A percentile compares a stretch with the other conserved stretches of the same genome.
Conservation (phyloP, 176 grass and related monocot species). For the Eremochloa ophiuroides region DNA sequence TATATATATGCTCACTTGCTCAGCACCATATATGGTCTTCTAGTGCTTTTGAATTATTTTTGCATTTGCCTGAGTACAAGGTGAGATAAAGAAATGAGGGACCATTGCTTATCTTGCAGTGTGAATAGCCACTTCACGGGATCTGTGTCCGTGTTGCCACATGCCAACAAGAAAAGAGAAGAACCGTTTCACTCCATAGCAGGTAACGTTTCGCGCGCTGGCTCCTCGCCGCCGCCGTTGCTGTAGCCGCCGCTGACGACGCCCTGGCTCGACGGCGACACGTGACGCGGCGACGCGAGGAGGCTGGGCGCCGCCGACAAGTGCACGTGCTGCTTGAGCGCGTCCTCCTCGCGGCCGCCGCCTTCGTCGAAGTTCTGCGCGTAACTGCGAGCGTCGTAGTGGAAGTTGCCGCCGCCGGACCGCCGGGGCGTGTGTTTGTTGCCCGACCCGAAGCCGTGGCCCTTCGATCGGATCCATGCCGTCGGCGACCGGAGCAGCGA, state of each 20-base stretch:
- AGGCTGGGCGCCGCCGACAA: conserved; percentile 46
- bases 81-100: too few relatives aligned
- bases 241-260: neutral
- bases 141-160: too few relatives aligned
- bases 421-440: conserved; percentile 4
- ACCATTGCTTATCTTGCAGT: too few relatives aligned
- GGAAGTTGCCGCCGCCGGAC: conserved; percentile 13
- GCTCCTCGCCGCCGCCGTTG: neutral
- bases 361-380: conserved; percentile 54
- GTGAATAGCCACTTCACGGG: too few relatives aligned
- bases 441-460: conserved; percentile 21
- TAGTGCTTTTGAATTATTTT: too few relatives aligned
- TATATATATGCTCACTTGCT: too few relatives aligned
- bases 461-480: conserved; percentile 37
- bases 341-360: neutral
- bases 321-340: conserved; percentile 5
- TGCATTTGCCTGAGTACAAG: too few relatives aligned
- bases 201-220: neutral
- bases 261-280: neutral
- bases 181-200: neutral
- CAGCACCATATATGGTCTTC: too few relatives aligned
- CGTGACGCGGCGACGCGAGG: neutral
- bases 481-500: conserved; percentile 41
- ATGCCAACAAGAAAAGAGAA: neutral
- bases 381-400: conserved; percentile 54